Evolutionary conservation across 139 green algal species (phyloP).

Genomic region (Chlorella sorokiniana): DNA sequence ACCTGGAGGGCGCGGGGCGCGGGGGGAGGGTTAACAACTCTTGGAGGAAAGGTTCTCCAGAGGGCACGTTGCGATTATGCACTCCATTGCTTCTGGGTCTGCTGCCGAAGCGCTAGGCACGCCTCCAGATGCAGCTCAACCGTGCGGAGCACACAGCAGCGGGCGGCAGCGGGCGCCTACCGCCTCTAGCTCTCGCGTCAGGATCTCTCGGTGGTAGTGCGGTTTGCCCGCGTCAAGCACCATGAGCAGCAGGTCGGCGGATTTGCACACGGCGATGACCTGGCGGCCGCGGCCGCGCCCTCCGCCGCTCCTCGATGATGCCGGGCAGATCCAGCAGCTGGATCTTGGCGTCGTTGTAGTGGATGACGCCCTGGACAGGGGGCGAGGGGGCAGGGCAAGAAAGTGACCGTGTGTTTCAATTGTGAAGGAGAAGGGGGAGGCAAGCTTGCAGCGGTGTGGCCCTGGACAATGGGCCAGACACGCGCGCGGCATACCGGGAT

Average conservation of each 20-base stretch:
- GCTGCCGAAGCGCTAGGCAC: too few species aligned
- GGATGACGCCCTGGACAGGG: conserved; percentile 89
- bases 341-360: conserved; percentile 99
- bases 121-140: background rate
- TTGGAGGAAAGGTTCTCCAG: too few species aligned
- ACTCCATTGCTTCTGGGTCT: too few species aligned
- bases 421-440: too few species aligned
- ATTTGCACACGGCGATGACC: conserved; percentile 99
- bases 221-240: conserved; percentile 98
- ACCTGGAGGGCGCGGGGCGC: background rate
- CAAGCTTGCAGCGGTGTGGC: background rate
- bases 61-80: too few species aligned
- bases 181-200: conserved; percentile 94
- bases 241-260: conserved; percentile 97
- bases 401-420: background rate
- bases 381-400: conserved; percentile 75
- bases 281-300: conserved; percentile 77
- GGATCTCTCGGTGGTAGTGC: conserved; percentile 89
- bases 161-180: conserved; percentile 44
- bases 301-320: conserved; percentile 97
- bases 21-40: background rate
- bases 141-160: background rate
- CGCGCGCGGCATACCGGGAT: conserved; percentile 60
- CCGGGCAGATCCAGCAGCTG: conserved; percentile 98
- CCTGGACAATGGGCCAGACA: background rate